Percentiles rank a stretch among this genome's conserved stretches.
phyloP scores from a whole-genome alignment of 225 moss, liverwort and hornwort genomes.

The Sphagnum tenellum region DNA sequence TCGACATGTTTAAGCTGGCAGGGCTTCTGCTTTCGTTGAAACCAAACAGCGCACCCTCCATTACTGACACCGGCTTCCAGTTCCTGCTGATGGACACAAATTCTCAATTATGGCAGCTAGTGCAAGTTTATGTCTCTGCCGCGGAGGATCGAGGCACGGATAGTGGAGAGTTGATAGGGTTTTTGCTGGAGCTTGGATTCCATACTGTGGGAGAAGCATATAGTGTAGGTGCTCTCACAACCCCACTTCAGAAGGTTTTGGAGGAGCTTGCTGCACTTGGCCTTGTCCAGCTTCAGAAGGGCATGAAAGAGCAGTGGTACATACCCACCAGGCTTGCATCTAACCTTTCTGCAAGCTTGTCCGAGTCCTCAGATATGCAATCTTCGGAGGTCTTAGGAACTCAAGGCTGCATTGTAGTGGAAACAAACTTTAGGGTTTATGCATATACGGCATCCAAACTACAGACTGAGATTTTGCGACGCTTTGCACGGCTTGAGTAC shows the following conservation, averaged over 20 bases:
- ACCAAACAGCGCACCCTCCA: slow-evolving; percentile 41
- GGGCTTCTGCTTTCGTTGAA: slow-evolving; percentile 25
- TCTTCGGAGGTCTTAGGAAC: slow-evolving; percentile 41
- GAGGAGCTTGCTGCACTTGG: slow-evolving; percentile 71
- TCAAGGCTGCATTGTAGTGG: slow-evolving; percentile 85
- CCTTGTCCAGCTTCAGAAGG: slow-evolving; percentile 77
- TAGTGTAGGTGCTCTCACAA: slow-evolving; percentile 53
- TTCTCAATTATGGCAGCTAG: slow-evolving; percentile 87
- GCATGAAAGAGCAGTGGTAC: slow-evolving; percentile 81
- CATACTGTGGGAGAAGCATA: slow-evolving; percentile 85
- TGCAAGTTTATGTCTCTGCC: slow-evolving; percentile 77
- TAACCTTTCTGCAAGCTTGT: slow-evolving; percentile 82
- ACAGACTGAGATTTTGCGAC: slow-evolving; percentile 77
- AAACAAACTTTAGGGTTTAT: slow-evolving; percentile 92
- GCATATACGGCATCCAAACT: slow-evolving; percentile 85
- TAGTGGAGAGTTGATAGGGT: slow-evolving; percentile 79
- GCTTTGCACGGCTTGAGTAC: slow-evolving; percentile 78
- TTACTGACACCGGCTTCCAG: slow-evolving; percentile 78
- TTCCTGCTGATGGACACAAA: slow-evolving; percentile 93
- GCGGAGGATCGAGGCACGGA: slow-evolving; percentile 88
- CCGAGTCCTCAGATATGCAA: slow-evolving; percentile 56
- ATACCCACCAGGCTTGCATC: slow-evolving; percentile 79
- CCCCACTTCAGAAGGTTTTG: slow-evolving; percentile 58
- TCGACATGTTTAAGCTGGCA: slow-evolving; percentile 71
- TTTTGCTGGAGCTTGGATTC: slow-evolving; percentile 86